phyloP scores from a whole-genome alignment of 495 filamentous ascomycete species.

The Sordaria brevicollis region DNA sequence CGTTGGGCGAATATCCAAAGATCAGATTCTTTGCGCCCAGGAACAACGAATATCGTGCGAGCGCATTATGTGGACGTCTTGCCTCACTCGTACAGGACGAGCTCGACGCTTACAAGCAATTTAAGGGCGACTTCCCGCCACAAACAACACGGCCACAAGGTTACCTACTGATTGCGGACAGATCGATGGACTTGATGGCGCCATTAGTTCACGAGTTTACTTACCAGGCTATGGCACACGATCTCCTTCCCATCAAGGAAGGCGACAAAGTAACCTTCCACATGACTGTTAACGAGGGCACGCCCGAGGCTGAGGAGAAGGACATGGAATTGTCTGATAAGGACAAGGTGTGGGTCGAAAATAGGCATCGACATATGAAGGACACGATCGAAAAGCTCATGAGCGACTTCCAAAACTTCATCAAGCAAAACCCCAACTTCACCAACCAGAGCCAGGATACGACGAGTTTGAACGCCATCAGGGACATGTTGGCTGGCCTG shows the following conservation, averaged over 20 bases:
- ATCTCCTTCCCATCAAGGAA: slow-evolving; percentile 79
- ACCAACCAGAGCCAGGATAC: slow-evolving; percentile 57
- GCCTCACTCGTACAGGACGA: slow-evolving; percentile 89
- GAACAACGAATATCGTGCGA: slow-evolving; percentile 71
- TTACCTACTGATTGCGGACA: slow-evolving; percentile 76
- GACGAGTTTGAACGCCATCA: slow-evolving; percentile 79
- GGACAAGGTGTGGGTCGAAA: slow-evolving; percentile 87
- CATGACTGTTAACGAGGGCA: slow-evolving; percentile 63
- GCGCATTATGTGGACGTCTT: slow-evolving; percentile 73
- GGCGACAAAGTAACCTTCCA: slow-evolving; percentile 80
- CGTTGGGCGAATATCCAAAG: slow-evolving; percentile 77
- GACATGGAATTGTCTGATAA: slow-evolving; percentile 84
- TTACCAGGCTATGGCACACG: slow-evolving; percentile 96
- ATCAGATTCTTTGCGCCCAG: slow-evolving; percentile 80
- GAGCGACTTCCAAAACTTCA: slow-evolving; percentile 83
- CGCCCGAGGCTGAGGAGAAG: slow-evolving; percentile 58
- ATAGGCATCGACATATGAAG: slow-evolving; percentile 93
- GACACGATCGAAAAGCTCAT: slow-evolving; percentile 92
- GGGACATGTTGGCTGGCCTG: slow-evolving; percentile 90
- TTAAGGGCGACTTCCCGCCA: slow-evolving; percentile 73
- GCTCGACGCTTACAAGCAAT: slow-evolving; percentile 74
- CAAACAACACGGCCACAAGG: slow-evolving; percentile 71
- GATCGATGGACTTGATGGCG: slow-evolving; percentile 81
- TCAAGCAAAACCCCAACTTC: slow-evolving; percentile 89
- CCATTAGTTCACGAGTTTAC: slow-evolving; percentile 94